These are phyloP conservation scores for Ilex asprella DNA, from an alignment of 257 asterid genomes.

Conservation along the genomic window DNA sequence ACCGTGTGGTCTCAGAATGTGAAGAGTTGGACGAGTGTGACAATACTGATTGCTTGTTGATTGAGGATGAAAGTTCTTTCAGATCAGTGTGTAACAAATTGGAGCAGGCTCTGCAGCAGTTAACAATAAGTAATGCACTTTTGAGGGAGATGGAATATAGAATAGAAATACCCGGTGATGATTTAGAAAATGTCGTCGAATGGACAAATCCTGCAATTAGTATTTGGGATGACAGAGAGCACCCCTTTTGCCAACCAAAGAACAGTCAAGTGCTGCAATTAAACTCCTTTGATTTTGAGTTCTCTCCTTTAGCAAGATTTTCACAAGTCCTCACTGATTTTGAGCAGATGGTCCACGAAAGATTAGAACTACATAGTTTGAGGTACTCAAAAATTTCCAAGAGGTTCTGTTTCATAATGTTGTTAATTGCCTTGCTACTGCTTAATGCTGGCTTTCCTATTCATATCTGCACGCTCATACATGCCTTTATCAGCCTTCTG, in stretches of 20 bases:
- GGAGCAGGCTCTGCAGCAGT: slow-evolving; percentile 38
- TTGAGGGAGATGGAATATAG: slow-evolving; percentile 35
- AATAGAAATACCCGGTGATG: slow-evolving; percentile 20
- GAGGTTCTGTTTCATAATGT: not conserved
- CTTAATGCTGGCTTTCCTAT: not conserved
- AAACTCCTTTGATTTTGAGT: slow-evolving; percentile 10
- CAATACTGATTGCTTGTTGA: slow-evolving; percentile 45
- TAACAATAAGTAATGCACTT: slow-evolving; percentile 39
- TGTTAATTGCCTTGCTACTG: not conserved
- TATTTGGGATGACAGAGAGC: slow-evolving; percentile 11
- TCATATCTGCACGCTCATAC: too few relatives aligned
- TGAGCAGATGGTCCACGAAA: slow-evolving; percentile 29
- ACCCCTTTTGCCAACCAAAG: slow-evolving; percentile 7
- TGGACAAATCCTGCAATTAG: slow-evolving; percentile 1
- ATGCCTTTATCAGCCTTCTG: too few relatives aligned
- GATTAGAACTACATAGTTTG: slow-evolving; percentile 33
- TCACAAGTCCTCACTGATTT: slow-evolving; percentile 25
- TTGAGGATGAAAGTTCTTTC: slow-evolving; percentile 38
- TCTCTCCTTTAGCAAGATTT: slow-evolving; percentile 26
- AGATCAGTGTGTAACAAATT: slow-evolving; percentile 41
- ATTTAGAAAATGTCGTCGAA: slow-evolving; percentile 9
- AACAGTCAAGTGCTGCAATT: slow-evolving; percentile 7
- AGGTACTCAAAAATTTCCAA: slow-evolving; percentile 34
- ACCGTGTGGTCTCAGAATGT: slow-evolving; percentile 30
- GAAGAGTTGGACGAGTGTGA: slow-evolving; percentile 45